Base-by-base conservation (phyloP, 306 rosid genomes). In the Leucaena leucocephala region DNA sequence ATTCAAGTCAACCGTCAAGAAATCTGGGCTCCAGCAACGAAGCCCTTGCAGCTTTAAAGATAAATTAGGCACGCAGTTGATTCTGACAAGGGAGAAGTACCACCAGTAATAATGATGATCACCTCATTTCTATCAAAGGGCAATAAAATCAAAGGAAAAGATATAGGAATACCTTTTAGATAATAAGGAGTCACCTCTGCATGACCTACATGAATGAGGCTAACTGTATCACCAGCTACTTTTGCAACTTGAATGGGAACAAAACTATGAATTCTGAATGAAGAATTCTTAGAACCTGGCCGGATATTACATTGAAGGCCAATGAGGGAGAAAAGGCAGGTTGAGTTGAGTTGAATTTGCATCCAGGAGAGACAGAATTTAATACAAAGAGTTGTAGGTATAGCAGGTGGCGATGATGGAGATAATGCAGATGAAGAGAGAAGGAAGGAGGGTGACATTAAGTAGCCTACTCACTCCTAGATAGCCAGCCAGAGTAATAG, bases 321-420 rank as follows among this genome's bases (percentile, higher is more conserved):
- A 62, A 27, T 27, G 1, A 27, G 27, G 1, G 27, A 27, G 27
- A 27, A 27, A 27, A 27, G 27, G 27, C 4, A 70, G 35, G 43
- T 4, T 8, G 67, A 46, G 43, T 4, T 8, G 67, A 46, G 72
- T 12, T 64, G 35, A 79, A 49, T 1, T 4, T 4, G 52, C 83
- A 27, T 27, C 0, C 27, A 27, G 27, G 27, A 27, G 27, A 27
- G 58, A 78, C 43, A 48, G 64, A 45, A 68, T 36, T 90, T 83
- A 95, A 76, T 91, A 93, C 64, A 96, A 89, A 68, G 99, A 84
- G 79, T 96, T 96, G 94, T 90, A 96, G 85, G 99, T 93, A 75
- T 46, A 91, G 88, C 90, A 89, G 78, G 99, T 96, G 81, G 98
- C 91, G 43, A 88, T 6, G 72, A 96, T 96, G 90, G 99, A 96